phyloP scores from a whole-genome alignment of 257 asterid genomes.

The Jaltomata sinuosa region DNA sequence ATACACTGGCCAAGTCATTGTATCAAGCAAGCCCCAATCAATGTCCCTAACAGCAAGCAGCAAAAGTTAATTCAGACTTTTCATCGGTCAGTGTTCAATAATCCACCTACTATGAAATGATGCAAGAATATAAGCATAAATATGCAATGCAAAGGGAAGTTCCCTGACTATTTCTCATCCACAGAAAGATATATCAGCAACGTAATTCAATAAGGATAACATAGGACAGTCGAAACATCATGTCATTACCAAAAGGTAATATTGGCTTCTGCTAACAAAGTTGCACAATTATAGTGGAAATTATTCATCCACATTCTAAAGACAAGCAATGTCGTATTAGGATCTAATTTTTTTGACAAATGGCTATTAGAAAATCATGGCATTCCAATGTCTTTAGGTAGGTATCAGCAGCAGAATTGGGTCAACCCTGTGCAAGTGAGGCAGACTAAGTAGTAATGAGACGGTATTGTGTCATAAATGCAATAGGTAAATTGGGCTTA shows the following conservation, averaged over 20 bases:
- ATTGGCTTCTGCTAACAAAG: background rate
- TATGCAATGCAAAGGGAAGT: background rate
- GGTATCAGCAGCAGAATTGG: background rate
- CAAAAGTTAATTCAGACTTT: background rate
- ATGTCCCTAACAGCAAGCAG: slow-evolving; percentile 35
- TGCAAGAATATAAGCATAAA: background rate
- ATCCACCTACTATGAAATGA: background rate
- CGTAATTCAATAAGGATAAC: background rate
- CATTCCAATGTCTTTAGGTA: background rate
- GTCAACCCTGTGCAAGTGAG: background rate
- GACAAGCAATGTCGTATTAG: background rate
- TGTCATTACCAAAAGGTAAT: background rate
- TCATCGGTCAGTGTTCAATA: background rate
- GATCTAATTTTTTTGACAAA: background rate
- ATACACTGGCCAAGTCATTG: slow-evolving; percentile 76
- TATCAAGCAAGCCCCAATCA: slow-evolving; percentile 85
- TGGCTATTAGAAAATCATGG: background rate
- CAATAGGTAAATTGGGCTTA: background rate
- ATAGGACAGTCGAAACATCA: background rate
- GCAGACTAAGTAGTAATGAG: background rate
- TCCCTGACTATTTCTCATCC: background rate
- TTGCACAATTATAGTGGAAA: background rate
- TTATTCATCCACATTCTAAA: background rate
- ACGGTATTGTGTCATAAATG: background rate
- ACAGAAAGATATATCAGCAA: background rate